Evolutionary conservation across 768 basidiomycete species (phyloP).

Genomic region (Lyophyllum atratum): DNA sequence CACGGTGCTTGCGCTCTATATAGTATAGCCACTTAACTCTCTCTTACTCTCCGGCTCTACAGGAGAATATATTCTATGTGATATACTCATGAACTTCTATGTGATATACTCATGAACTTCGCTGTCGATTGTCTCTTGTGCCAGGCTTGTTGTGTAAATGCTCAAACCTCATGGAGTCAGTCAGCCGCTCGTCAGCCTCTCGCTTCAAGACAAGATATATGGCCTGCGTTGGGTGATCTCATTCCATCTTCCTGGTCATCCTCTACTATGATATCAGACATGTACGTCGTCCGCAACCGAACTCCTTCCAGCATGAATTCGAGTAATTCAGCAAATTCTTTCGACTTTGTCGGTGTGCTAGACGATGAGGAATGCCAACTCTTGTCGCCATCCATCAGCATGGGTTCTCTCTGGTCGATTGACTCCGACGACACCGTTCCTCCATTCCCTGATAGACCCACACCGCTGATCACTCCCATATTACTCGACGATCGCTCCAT

Average conservation of each 20-base stretch:
- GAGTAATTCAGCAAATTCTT: slow-evolving; percentile 10
- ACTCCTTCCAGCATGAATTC: slow-evolving; percentile 4
- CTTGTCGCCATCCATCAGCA: slow-evolving; percentile 15
- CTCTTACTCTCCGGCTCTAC: no score
- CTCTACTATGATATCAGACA: slow-evolving; percentile 7
- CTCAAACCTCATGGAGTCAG: not conserved
- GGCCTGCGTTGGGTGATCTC: not conserved
- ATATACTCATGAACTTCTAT: no score
- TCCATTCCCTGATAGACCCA: slow-evolving; percentile 16
- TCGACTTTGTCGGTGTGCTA: slow-evolving; percentile 9
- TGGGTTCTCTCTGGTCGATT: slow-evolving; percentile 16
- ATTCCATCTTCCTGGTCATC: not conserved
- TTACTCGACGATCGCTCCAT: slow-evolving; percentile 13
- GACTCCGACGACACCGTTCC: slow-evolving; percentile 18
- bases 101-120: no score
- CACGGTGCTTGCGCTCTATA: no score
- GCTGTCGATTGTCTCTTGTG: not conserved
- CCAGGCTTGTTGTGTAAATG: no score
- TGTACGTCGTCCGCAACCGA: not conserved
- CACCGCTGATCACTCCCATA: slow-evolving; percentile 6
- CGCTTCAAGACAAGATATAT: not conserved
- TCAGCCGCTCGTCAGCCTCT: slow-evolving; percentile 8
- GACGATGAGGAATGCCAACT: slow-evolving; percentile 14
- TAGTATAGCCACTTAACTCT: no score
- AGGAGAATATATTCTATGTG: no score